Percentiles rank a stretch among this genome's conserved stretches.
These are phyloP conservation scores for Boletus tylopilopsis DNA, from an alignment of 768 basidiomycete species.

Conservation along the genomic window DNA sequence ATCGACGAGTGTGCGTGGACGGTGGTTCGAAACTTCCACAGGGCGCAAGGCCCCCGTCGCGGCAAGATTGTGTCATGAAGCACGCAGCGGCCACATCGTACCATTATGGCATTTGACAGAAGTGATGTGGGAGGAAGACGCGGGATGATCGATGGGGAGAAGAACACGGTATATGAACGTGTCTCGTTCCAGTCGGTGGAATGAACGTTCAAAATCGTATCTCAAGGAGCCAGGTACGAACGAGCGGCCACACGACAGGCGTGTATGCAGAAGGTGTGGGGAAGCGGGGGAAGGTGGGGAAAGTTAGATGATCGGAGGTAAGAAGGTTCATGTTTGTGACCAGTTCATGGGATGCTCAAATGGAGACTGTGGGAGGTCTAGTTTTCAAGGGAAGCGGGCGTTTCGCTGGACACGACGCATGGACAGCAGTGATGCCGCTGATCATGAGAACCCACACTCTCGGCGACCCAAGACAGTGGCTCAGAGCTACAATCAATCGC, in stretches of 20 bases:
- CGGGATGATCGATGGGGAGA: constrained; percentile 12
- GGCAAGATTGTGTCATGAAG: constrained; percentile 4
- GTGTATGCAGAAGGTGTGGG: constrained; percentile 12
- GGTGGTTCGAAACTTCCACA: constrained; percentile 6
- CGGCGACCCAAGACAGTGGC: background rate
- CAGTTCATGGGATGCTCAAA: constrained; percentile 1
- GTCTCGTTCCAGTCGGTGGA: constrained; percentile 8
- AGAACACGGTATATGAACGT: constrained; percentile 6
- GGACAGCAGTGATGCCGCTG: background rate
- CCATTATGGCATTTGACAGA: constrained; percentile 17
- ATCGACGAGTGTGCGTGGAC: background rate
- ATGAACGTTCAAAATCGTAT: background rate
- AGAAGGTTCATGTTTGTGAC: constrained; percentile 1
- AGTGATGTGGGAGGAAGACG: constrained; percentile 24
- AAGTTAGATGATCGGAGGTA: constrained; percentile 6
- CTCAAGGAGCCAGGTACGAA: background rate
- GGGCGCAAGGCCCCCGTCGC: constrained; percentile 8
- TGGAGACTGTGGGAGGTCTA: background rate
- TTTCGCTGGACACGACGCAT: background rate
- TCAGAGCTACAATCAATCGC: background rate
- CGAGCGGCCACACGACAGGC: background rate
- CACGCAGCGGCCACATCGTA: constrained; percentile 16
- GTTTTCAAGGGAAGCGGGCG: background rate
- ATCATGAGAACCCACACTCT: background rate
- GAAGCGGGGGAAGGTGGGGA: constrained; percentile 27